Evolutionary conservation across 2,329 filamentous ascomycete species (phyloP).

Genomic region (Rhexocercosporidium sp.): DNA sequence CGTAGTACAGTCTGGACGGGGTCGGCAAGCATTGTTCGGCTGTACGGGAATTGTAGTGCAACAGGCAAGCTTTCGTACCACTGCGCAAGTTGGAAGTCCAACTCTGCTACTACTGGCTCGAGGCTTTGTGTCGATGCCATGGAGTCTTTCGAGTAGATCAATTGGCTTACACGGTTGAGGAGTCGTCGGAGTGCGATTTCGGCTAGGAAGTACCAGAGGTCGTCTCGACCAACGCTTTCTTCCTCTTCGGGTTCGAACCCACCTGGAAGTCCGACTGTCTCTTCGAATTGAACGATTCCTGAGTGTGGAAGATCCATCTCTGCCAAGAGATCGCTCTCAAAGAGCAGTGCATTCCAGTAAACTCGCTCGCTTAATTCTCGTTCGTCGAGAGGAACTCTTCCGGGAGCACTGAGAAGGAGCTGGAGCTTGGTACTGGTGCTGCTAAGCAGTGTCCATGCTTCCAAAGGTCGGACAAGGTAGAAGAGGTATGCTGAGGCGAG

Average conservation of each 20-base stretch:
- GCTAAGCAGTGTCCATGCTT: slow-evolving; percentile 82
- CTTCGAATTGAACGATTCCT: slow-evolving; percentile 81
- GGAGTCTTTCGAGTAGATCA: slow-evolving; percentile 78
- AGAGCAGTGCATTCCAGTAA: slow-evolving; percentile 84
- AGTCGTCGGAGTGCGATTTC: slow-evolving; percentile 80
- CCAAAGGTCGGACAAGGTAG: slow-evolving; percentile 79
- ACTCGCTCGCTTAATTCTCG: slow-evolving; percentile 77
- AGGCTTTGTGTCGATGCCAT: slow-evolving; percentile 74
- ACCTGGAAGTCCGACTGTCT: slow-evolving; percentile 77
- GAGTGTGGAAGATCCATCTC: slow-evolving; percentile 84
- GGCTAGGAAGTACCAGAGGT: slow-evolving; percentile 85
- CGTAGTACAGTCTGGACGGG: slow-evolving; percentile 80
- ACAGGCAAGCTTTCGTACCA: slow-evolving; percentile 82
- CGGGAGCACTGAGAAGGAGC: slow-evolving; percentile 75
- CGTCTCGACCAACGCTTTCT: slow-evolving; percentile 71
- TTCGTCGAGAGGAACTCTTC: slow-evolving; percentile 71
- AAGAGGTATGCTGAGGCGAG: slow-evolving; percentile 83
- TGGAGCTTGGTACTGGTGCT: slow-evolving; percentile 84
- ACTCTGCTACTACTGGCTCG: slow-evolving; percentile 77
- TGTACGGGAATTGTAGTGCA: slow-evolving; percentile 78
- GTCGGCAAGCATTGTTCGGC: slow-evolving; percentile 68
- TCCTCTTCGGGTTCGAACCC: slow-evolving; percentile 75
- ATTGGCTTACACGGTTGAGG: slow-evolving; percentile 78
- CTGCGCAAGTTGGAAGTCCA: slow-evolving; percentile 82
- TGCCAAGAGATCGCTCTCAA: slow-evolving; percentile 79